Evolutionary conservation across 441 rosid genomes (phyloP).

Genomic region (Arabidopsis lyrata): DNA sequence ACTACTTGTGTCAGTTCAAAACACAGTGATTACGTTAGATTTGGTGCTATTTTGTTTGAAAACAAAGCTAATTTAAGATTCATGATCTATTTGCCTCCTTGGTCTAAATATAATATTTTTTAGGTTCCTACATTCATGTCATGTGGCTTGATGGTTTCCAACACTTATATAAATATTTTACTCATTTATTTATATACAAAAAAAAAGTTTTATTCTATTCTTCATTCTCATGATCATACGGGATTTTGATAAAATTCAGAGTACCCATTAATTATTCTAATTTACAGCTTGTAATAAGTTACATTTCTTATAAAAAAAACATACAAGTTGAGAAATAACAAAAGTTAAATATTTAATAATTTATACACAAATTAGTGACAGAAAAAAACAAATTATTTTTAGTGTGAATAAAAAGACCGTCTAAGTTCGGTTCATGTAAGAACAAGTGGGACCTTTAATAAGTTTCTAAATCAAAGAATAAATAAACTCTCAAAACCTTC

Average conservation of each 20-base stretch:
- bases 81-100: background rate
- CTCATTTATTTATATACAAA: background rate
- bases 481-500: constrained; percentile 38
- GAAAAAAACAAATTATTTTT: constrained; percentile 8
- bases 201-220: constrained; percentile 23
- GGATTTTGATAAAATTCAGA: constrained; percentile 37
- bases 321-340: constrained; percentile 32
- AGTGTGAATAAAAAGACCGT: constrained; percentile 30
- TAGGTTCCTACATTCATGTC: constrained; percentile 45
- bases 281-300: constrained; percentile 33
- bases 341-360: constrained; percentile 13
- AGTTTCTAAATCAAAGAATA: constrained; percentile 29
- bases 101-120: background rate
- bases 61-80: background rate
- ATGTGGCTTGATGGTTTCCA: constrained; percentile 47
- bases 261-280: constrained; percentile 8
- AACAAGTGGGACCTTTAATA: constrained; percentile 36
- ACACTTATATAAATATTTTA: constrained; percentile 26
- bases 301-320: constrained; percentile 14
- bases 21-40: constrained; percentile 43
- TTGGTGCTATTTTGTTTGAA: constrained; percentile 35
- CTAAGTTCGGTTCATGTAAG: constrained; percentile 52
- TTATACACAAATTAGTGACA: constrained; percentile 4
- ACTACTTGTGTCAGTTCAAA: constrained; percentile 39
- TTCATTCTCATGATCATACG: constrained; percentile 36